Evolutionary conservation across 768 basidiomycete genomes (phyloP), one percentile per base, ranked within the genome.

Genomic region (Trametes gibbosa): DNA sequence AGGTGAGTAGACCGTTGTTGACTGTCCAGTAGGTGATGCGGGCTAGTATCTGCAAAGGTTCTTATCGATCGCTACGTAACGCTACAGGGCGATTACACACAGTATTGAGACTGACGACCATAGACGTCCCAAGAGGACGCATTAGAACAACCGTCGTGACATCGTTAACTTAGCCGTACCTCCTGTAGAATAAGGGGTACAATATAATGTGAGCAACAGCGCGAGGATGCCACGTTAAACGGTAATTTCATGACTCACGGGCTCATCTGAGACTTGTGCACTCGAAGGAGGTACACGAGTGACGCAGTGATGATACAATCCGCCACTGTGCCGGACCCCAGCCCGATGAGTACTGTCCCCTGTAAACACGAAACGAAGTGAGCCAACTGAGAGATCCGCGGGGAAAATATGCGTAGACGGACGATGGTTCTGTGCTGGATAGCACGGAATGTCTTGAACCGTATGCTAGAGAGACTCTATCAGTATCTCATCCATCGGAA

Each of bases 11-110:
- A 9, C 61, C 61, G 43, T 57, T 58, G 48, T 63, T 63, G 13
- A 63, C 57, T 3, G 56, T 55, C 61, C 61, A 63, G 42, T 58
- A 63, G 17, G 52, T 58, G 42, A 63, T 41, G 42, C 53, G 58
- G 56, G 58, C 61, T 7, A 63, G 47, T 12, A 51, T 25, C 56
- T 53, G 35, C 17, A n/a, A 19, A 39, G n/a, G 29, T 32, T 32
- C 29, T n/a, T n/a, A n/a, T n/a, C n/a, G n/a, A n/a, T n/a, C 17
- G 12, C 34, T n/a, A 41, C 7, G n/a, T 5, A 17, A 39, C 13
- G 37, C 6, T 39, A 3, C 16, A 14, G 37, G 37, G 13, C 37
- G 37, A 17, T 17, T 14, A 39, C 17, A 5, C 37, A 39, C 17
- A 17, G 37, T 39, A 14, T 39, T 39, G 21, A 39, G 37, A 14